Base-by-base conservation (phyloP, 805 yeast species). In the Jamesozyma piceae region DNA sequence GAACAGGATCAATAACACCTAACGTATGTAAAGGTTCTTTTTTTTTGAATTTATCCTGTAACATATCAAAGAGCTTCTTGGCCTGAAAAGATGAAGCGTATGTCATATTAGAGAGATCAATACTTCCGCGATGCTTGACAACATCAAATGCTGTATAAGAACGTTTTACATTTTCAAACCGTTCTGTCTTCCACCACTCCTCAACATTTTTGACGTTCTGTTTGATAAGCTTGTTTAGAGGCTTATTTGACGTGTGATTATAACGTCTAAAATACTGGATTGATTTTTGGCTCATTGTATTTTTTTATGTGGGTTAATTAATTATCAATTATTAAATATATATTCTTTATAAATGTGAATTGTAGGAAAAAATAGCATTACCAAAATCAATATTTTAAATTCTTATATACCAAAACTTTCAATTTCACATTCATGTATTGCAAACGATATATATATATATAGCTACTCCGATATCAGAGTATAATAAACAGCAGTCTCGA, bases 1-100 rank as follows among this genome's bases (percentile, higher is more conserved):
- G 80, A 6, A 74, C 74, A 3, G 84, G 82, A 48, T 78, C 85
- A 29, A 75, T 72, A 2, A 75, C 71, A 1, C 85, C 84, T 40
- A 78, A 55, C 0, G 82, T 77, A 51, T 73, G 74, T 22, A 75
- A 69, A 0, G 84, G 82, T 28, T 57, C 53, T 14, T 63, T 60
- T 24, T 68, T 63, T 14, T 57, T 49, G 39, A 68, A 67, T 17
- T 74, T 64, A 35, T 60, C 58, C 14, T 68, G 57, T 17, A 78
- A 49, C 32, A 73, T 49, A 32, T 64, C 58, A 59, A 73, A 76
- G 34, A 78, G 61, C 50, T 75, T 73, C 43, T 65, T 64, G 2
- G 81, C 78, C 56, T 75, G 81, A 5, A 59, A 52, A 2, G 78
- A 74, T 0, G 82, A 77, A 2, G 68, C 64, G 39, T 71, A 70